phyloP scores from a whole-genome alignment of 371 early-diverging fungal species.

The Blakeslea trispora region DNA sequence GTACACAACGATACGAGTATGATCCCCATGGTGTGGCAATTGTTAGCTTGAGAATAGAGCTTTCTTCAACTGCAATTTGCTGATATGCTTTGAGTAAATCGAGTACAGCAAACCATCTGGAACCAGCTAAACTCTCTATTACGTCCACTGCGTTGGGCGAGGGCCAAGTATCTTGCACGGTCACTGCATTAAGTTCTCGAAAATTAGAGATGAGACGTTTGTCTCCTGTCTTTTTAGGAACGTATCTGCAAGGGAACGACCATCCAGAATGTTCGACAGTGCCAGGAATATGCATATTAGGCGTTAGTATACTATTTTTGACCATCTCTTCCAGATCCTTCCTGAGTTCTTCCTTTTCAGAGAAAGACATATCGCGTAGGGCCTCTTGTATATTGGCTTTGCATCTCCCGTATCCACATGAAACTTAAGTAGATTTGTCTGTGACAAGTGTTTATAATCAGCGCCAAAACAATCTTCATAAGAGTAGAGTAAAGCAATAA shows the following conservation, averaged over 20 bases:
- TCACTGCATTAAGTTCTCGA: constrained; percentile 9
- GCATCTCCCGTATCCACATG: too few relatives aligned
- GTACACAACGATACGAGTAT: constrained; percentile 6
- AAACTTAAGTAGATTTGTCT: too few relatives aligned
- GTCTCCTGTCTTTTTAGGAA: constrained; percentile 8
- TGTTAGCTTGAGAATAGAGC: not conserved
- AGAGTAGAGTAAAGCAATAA: too few relatives aligned
- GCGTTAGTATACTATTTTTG: not conserved
- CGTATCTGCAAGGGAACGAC: constrained; percentile 12
- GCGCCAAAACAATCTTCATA: too few relatives aligned
- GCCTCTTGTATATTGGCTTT: constrained; percentile 1
- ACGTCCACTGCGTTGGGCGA: constrained; percentile 1
- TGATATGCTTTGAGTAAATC: constrained; percentile 6
- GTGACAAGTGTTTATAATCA: too few relatives aligned
- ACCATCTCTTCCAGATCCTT: constrained; percentile 4
- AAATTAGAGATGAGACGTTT: constrained; percentile 8
- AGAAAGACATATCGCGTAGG: not conserved
- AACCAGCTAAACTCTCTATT: not conserved
- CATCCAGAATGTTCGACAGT: not conserved
- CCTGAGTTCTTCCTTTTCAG: not conserved
- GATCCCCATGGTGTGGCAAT: constrained; percentile 6
- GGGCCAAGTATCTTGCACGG: constrained; percentile 12
- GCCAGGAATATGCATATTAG: not conserved
- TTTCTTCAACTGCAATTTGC: constrained; percentile 1
- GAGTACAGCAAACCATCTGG: not conserved